Evolutionary conservation across 352 stramenopile genomes (phyloP).

Genomic region (Phytopythium mirpurense): DNA sequence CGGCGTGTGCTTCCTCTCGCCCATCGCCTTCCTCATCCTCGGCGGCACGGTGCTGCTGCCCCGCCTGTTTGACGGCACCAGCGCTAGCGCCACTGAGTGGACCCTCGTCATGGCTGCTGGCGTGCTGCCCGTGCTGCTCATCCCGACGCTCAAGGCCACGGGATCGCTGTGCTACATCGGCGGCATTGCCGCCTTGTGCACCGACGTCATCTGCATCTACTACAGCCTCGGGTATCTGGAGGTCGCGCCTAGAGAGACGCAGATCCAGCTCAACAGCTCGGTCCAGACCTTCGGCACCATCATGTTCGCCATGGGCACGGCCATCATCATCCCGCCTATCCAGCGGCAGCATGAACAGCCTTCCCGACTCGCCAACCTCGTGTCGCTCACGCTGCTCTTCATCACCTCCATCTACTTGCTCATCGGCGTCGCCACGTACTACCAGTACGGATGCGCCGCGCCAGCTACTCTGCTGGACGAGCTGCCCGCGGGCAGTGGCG

Average conservation of each 20-base stretch:
- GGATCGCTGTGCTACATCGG: conserved; percentile 43
- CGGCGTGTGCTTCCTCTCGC: conserved; percentile 53
- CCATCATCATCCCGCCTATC: conserved; percentile 61
- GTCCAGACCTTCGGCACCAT: conserved; percentile 62
- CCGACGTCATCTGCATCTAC: conserved; percentile 44
- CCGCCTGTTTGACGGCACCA: conserved; percentile 29
- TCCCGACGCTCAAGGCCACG: conserved; percentile 51
- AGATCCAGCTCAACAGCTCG: conserved; percentile 30
- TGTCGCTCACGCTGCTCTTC: conserved; percentile 61
- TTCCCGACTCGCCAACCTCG: conserved; percentile 40
- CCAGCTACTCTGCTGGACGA: conserved; percentile 52
- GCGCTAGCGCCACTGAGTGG: conserved; percentile 41
- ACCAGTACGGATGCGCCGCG: conserved; percentile 63
- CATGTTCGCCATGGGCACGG: conserved; percentile 65
- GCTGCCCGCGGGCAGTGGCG: conserved; percentile 25
- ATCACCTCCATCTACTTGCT: conserved; percentile 73
- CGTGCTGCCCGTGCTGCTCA: conserved; percentile 54
- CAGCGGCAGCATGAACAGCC: conserved; percentile 53
- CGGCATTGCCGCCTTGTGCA: conserved; percentile 36
- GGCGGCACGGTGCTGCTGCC: conserved; percentile 57
- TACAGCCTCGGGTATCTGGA: conserved; percentile 38
- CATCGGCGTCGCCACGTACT: conserved; percentile 62
- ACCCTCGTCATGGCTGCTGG: conserved; percentile 49
- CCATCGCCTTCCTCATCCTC: conserved; percentile 70
- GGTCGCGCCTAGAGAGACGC: conserved; percentile 41